These are phyloP conservation scores for Avena sativa DNA, from an alignment of 176 grass and related monocot genomes.

Conservation along the genomic window DNA sequence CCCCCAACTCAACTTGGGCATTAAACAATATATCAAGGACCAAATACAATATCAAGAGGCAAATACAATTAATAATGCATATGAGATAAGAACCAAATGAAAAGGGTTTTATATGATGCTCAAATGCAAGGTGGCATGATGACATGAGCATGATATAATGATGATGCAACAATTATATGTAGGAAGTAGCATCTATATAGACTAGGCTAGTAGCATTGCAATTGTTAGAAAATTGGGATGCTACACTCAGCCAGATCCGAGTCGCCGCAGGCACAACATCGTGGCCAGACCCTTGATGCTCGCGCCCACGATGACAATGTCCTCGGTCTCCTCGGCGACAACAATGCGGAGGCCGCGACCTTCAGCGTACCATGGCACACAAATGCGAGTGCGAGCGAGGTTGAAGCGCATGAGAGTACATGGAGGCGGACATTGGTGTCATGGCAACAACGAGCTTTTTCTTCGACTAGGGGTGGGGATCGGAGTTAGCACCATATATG, in stretches of 20 bases:
- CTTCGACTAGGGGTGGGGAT: not conserved
- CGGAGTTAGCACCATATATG: slow-evolving; percentile 15
- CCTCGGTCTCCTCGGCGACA: slow-evolving; percentile 45
- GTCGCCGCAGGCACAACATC: slow-evolving; percentile 62
- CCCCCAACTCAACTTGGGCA: no score
- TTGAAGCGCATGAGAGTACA: slow-evolving; percentile 24
- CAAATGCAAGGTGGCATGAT: no score
- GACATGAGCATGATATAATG: no score
- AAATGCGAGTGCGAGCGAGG: not conserved
- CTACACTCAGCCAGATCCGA: slow-evolving; percentile 50
- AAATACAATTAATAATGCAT: no score
- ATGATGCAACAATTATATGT: no score
- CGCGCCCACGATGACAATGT: slow-evolving; percentile 76
- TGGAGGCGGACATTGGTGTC: slow-evolving; percentile 22
- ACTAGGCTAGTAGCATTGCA: no score
- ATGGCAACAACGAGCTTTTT: slow-evolving; percentile 31
- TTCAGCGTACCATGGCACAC: not conserved
- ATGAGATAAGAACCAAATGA: no score
- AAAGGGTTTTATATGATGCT: no score
- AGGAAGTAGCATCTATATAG: no score
- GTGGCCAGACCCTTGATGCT: slow-evolving; percentile 84
- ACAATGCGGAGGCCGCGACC: not conserved
- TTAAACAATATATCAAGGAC: no score
- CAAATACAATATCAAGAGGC: no score
- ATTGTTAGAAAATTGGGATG: no score